phyloP scores from a whole-genome alignment of 805 yeast genomes.

The Metschnikowia continentalis region DNA sequence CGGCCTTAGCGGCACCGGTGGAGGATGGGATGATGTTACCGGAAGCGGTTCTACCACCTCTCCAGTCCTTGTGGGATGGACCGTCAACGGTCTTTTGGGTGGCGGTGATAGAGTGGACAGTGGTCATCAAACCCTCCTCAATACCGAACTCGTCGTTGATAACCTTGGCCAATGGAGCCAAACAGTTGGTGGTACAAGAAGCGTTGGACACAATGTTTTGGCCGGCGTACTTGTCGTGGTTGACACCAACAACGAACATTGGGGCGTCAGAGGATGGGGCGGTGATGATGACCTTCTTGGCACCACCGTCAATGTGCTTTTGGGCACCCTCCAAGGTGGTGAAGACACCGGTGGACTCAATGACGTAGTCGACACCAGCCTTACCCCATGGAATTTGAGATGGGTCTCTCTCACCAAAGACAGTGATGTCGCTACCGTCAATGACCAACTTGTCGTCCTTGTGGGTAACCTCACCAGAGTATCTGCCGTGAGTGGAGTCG shows the following conservation, averaged over 20 bases:
- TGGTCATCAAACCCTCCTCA: constrained; percentile 92
- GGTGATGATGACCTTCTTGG: constrained; percentile 91
- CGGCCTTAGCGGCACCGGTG: constrained; percentile 98
- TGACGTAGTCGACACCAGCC: constrained; percentile 76
- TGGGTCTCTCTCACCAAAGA: constrained; percentile 83
- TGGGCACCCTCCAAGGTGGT: constrained; percentile 75
- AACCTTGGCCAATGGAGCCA: constrained; percentile 92
- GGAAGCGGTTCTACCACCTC: constrained; percentile 96
- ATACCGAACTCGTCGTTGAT: constrained; percentile 82
- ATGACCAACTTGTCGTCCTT: constrained; percentile 60
- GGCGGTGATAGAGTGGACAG: constrained; percentile 94
- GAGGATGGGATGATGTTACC: constrained; percentile 94
- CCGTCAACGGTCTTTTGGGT: constrained; percentile 96
- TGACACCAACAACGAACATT: constrained; percentile 92
- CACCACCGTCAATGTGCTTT: constrained; percentile 85
- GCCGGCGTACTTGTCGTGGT: constrained; percentile 73
- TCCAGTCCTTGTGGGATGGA: constrained; percentile 97
- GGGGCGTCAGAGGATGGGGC: constrained; percentile 95
- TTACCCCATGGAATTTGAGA: constrained; percentile 84
- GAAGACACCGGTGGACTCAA: constrained; percentile 95
- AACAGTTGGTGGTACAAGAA: constrained; percentile 93
- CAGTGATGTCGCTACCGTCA: constrained; percentile 62
- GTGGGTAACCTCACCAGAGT: constrained; percentile 64
- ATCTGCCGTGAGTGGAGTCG: constrained; percentile 89
- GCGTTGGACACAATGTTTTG: constrained; percentile 82